Evolutionary conservation across 2,329 filamentous ascomycete genomes (phyloP).

Genomic region (Penicillium digitatum): DNA sequence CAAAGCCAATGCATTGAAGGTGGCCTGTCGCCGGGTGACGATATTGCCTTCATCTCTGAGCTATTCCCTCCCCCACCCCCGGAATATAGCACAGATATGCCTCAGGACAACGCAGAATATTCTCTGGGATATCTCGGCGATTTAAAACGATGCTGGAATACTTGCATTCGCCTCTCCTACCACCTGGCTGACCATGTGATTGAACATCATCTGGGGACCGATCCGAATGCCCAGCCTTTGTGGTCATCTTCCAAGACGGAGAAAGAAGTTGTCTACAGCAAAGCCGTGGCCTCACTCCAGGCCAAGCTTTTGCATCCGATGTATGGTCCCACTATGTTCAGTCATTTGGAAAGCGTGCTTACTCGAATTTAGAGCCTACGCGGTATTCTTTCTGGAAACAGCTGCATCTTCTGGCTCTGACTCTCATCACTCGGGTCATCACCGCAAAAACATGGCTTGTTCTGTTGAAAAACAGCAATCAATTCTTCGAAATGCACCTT

Average conservation of each 20-base stretch:
- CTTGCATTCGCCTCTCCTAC: conserved; percentile 26
- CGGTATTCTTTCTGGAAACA: conserved; percentile 27
- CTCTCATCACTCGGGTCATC: not conserved
- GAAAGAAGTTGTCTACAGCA: conserved; percentile 25
- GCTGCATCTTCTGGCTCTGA: conserved; percentile 4
- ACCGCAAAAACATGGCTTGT: not conserved
- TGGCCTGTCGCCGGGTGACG: conserved; percentile 19
- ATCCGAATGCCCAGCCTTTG: conserved; percentile 13
- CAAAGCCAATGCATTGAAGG: not conserved
- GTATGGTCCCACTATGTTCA: conserved; percentile 9
- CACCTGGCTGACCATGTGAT: conserved; percentile 25
- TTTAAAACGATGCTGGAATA: conserved; percentile 25
- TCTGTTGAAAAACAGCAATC: conserved; percentile 18
- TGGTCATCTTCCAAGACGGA: conserved; percentile 26
- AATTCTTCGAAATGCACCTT: conserved; percentile 24
- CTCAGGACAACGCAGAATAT: conserved; percentile 23
- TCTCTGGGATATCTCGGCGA: conserved; percentile 27
- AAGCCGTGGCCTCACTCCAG: conserved; percentile 21
- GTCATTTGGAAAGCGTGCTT: not conserved
- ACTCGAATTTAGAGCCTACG: conserved; percentile 19
- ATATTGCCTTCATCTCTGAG: conserved; percentile 25
- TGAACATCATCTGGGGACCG: conserved; percentile 22
- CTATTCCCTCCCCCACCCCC: conserved; percentile 29
- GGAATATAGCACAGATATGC: conserved; percentile 17
- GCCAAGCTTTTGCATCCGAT: conserved; percentile 20